Percentiles rank a stretch among this genome's conserved stretches.
phyloP scores from a whole-genome alignment of 2,329 filamentous ascomycete genomes.

The Alternaria sp. region DNA sequence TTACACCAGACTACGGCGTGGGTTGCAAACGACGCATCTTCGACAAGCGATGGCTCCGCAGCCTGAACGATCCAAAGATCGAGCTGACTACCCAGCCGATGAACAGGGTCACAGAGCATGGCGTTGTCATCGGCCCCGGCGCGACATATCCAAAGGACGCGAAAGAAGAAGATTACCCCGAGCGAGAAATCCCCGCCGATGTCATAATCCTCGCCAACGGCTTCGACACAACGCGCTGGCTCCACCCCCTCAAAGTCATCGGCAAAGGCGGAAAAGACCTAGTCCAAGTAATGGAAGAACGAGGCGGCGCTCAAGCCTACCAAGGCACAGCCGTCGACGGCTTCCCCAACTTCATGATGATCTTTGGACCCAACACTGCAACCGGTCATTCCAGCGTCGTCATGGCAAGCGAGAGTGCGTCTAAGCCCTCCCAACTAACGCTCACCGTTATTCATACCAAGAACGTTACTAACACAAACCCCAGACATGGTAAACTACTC shows the following conservation, averaged over 20 bases:
- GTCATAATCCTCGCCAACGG: slow-evolving; percentile 68
- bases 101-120: slow-evolving; percentile 55
- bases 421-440: background rate
- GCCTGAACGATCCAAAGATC: slow-evolving; percentile 60
- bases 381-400: slow-evolving; percentile 68
- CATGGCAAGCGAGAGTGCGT: slow-evolving; percentile 61
- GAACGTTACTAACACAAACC: background rate
- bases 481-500: slow-evolving; percentile 64
- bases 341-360: slow-evolving; percentile 67
- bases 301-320: slow-evolving; percentile 68
- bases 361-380: slow-evolving; percentile 67
- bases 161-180: slow-evolving; percentile 40
- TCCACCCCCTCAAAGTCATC: slow-evolving; percentile 60
- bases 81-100: slow-evolving; percentile 61
- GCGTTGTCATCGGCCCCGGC: slow-evolving; percentile 60
- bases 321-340: slow-evolving; percentile 63
- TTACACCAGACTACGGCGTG: slow-evolving; percentile 67
- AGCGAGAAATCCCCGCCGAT: slow-evolving; percentile 60
- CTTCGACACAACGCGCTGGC: slow-evolving; percentile 62
- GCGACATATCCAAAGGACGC: slow-evolving; percentile 52
- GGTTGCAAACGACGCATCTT: slow-evolving; percentile 70
- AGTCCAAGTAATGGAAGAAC: slow-evolving; percentile 62
- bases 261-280: slow-evolving; percentile 60
- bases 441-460: no score
- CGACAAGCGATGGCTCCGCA: slow-evolving; percentile 62